phyloP scores from a whole-genome alignment of 78 protist genomes.

The Cavenderia fasciculata region DNA sequence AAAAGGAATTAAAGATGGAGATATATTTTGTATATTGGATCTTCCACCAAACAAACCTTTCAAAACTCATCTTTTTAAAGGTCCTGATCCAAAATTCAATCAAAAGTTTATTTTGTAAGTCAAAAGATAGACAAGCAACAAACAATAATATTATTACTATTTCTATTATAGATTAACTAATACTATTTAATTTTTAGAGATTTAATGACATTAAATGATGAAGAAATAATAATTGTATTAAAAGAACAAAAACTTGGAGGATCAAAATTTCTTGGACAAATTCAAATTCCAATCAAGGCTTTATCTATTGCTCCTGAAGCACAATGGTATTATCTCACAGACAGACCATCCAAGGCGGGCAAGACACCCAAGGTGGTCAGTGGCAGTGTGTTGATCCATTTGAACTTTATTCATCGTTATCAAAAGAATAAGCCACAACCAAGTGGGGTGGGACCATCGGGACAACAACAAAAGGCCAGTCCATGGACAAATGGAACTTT shows the following conservation, averaged over 20 bases:
- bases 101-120: slow-evolving; percentile 67
- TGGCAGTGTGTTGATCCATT: slow-evolving; percentile 37
- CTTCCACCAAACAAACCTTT: slow-evolving; percentile 70
- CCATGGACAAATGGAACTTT: not conserved
- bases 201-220: slow-evolving; percentile 75
- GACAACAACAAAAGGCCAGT: not conserved
- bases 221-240: slow-evolving; percentile 24
- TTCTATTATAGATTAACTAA: not conserved
- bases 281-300: slow-evolving; percentile 64
- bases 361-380: slow-evolving; percentile 54
- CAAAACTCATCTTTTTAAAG: slow-evolving; percentile 61
- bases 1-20: slow-evolving; percentile 23
- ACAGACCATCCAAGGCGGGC: slow-evolving; percentile 29
- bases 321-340: slow-evolving; percentile 53
- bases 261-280: slow-evolving; percentile 69
- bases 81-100: slow-evolving; percentile 64
- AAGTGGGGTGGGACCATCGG: not conserved
- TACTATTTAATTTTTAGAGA: slow-evolving; percentile 7
- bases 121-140: too few relatives aligned
- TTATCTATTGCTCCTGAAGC: slow-evolving; percentile 18
- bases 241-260: slow-evolving; percentile 61
- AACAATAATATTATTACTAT: too few relatives aligned
- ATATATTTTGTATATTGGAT: slow-evolving; percentile 52
- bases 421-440: not conserved
- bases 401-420: slow-evolving; percentile 7